Evolutionary conservation across 768 basidiomycete species (phyloP).

Genomic region (Trametes maxima): DNA sequence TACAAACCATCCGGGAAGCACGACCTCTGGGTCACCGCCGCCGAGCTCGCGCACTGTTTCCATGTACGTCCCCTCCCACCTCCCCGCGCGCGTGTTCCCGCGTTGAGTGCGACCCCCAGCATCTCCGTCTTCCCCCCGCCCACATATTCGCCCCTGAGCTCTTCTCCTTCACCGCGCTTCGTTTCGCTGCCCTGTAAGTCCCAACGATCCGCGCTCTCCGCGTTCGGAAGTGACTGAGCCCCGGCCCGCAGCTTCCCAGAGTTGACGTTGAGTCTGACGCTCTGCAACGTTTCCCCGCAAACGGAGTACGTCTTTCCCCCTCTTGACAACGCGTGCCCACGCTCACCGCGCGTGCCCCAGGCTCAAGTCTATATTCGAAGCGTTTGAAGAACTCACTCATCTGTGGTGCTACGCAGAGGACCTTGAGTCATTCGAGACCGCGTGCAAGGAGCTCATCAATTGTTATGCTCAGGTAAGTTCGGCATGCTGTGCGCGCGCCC

Average conservation of each 20-base stretch:
- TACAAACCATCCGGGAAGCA: conserved; percentile 56
- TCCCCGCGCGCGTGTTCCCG: neutral
- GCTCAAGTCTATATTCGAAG: conserved; percentile 57
- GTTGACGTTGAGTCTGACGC: conserved; percentile 63
- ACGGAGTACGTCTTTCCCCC: conserved; percentile 53
- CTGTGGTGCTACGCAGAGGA: conserved; percentile 69
- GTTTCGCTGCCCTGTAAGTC: conserved; percentile 66
- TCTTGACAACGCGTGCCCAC: neutral
- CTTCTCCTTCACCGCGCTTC: conserved; percentile 57
- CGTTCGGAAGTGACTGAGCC: neutral
- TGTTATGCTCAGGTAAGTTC: conserved; percentile 58
- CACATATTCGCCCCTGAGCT: conserved; percentile 76
- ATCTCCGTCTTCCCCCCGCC: conserved; percentile 62
- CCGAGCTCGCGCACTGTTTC: conserved; percentile 69
- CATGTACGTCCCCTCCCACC: conserved; percentile 45
- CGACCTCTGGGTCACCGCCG: conserved; percentile 80
- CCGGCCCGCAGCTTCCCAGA: conserved; percentile 62
- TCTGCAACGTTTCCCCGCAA: conserved; percentile 69
- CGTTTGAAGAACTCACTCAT: conserved; percentile 64
- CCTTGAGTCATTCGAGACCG: conserved; percentile 66
- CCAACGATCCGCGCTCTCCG: neutral
- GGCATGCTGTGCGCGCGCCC: neutral
- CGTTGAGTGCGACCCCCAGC: conserved; percentile 37
- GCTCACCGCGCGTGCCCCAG: conserved; percentile 37
- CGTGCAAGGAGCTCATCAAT: conserved; percentile 57